These are phyloP conservation scores for Saturnispora mendoncae DNA, from an alignment of 805 yeast genomes.

Conservation along the genomic window DNA sequence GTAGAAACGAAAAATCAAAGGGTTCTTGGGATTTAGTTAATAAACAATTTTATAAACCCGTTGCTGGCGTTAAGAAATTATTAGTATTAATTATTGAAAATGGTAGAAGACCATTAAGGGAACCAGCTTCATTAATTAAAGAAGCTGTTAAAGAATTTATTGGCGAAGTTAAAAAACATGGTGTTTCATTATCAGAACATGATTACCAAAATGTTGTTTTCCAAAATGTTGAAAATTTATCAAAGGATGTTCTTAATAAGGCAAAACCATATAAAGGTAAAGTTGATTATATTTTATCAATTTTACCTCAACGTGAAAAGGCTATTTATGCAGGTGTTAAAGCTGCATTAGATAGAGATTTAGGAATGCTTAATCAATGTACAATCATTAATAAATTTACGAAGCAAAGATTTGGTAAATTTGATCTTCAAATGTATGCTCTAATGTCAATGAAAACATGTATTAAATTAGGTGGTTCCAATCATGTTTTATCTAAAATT, in stretches of 20 bases:
- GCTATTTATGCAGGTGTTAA: conserved; percentile 23
- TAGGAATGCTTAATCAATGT: conserved; percentile 26
- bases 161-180: conserved; percentile 16
- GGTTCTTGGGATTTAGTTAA: conserved; percentile 21
- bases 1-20: conserved; percentile 18
- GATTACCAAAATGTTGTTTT: conserved; percentile 9
- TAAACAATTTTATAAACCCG: conserved; percentile 16
- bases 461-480: conserved; percentile 26
- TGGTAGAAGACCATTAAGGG: conserved; percentile 14
- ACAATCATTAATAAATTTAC: conserved; percentile 23
- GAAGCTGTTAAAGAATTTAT: conserved; percentile 17
- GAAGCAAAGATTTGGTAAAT: conserved; percentile 18
- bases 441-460: conserved; percentile 28
- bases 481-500: conserved; percentile 17
- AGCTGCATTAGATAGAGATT: conserved; percentile 21
- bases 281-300: conserved; percentile 20
- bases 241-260: conserved; percentile 12
- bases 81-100: conserved; percentile 16
- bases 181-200: conserved; percentile 15
- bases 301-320: conserved; percentile 20
- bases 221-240: conserved; percentile 11
- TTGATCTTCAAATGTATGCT: conserved; percentile 25
- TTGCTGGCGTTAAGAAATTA: conserved; percentile 13
- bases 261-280: conserved; percentile 15
- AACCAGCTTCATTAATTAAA: conserved; percentile 10